A percentile compares a stretch with the other conserved stretches of the same genome.
phyloP scores from a whole-genome alignment of 2,329 filamentous ascomycete species.

The Penicillium freii region DNA sequence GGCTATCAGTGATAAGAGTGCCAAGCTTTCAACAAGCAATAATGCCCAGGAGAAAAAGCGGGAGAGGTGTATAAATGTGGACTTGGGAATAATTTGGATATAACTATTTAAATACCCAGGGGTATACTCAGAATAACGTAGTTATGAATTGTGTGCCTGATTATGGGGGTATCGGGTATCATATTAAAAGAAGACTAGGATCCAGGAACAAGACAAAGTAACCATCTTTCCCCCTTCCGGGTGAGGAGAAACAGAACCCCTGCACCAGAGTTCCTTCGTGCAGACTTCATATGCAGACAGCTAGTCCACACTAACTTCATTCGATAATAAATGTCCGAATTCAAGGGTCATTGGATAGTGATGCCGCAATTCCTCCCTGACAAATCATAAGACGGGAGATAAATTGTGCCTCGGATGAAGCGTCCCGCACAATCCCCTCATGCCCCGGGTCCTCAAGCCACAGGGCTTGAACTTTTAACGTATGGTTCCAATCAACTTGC shows the following conservation, averaged over 20 bases:
- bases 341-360: background rate
- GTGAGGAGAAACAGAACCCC: background rate
- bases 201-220: background rate
- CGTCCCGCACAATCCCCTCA: background rate
- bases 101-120: too few relatives aligned
- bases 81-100: background rate
- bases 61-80: background rate
- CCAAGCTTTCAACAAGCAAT: conserved; percentile 8
- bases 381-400: background rate
- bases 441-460: background rate
- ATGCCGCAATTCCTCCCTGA: background rate
- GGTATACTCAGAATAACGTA: too few relatives aligned
- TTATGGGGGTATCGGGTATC: too few relatives aligned
- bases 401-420: background rate
- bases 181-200: too few relatives aligned
- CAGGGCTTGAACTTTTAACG: background rate
- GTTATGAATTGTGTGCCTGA: background rate
- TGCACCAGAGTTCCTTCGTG: background rate
- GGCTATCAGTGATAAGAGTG: background rate
- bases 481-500: background rate
- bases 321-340: background rate
- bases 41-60: background rate
- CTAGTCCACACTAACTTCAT: background rate
- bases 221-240: background rate
- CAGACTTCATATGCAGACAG: background rate